Base-by-base conservation (phyloP, 2,329 filamentous ascomycete species). In the Aspergillus luchuensis region DNA sequence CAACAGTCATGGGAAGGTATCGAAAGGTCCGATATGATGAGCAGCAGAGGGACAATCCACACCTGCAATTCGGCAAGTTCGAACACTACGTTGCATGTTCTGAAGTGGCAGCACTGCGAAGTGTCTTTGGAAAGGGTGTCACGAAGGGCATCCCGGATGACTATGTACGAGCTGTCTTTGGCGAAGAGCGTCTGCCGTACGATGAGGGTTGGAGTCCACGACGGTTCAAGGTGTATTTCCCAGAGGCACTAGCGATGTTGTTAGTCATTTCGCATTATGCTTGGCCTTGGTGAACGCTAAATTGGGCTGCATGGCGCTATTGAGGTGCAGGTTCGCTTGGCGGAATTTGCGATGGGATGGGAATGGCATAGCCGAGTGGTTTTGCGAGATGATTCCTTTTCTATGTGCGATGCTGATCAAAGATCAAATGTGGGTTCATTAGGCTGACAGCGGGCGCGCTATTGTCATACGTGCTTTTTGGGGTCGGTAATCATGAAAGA, bases 131-230 rank as follows among this genome's bases (percentile, higher is more conserved):
- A 2, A 48, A 55, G 50, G 62, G 62, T 2, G 10, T 53, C n/a
- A 21, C 30, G 2, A 57, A 56, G 7, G 56, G 58, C 6, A 57
- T 66, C 3, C 64, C 64, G 5, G 43, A 50, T 45, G 53, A 55
- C n/a, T 65, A 65, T 54, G 39, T 63, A 3, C 36, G 61, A 33
- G 60, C 59, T 8, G 13, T 66, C 4, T 63, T 66, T 56, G 58
- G 60, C 0, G 63, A 66, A 21, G 64, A 66, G 54, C 39, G 64
- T 4, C n/a, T 66, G 49, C 64, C 64, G n/a, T 62, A 52, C 36
- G 25, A 59, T 5, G 61, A 66, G 33, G 64, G 64, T 8, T 66
- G 64, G 64, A 57, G 10, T 28, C 64, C 64, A 17, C 38, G 58
- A 4, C 28, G 57, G 7, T 57, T 58, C 3, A 61, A 59, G 49